These are phyloP conservation scores for Pseudodiploospora longispora DNA, from an alignment of 2,329 filamentous ascomycete species.

Conservation along the genomic window DNA sequence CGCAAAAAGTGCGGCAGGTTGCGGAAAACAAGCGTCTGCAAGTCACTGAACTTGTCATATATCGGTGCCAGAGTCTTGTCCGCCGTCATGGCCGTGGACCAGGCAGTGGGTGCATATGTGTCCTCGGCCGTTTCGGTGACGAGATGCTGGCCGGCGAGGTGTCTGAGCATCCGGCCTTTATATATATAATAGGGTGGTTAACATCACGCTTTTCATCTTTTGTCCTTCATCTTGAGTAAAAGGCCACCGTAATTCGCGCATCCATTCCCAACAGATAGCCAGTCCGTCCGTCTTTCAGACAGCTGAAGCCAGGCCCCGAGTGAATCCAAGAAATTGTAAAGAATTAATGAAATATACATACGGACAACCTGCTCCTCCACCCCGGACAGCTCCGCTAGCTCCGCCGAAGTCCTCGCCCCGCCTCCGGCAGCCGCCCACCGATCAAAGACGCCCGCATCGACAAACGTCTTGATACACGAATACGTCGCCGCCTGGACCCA, in stretches of 20 bases:
- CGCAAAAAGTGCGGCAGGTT: conserved; percentile 25
- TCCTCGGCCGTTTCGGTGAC: conserved; percentile 25
- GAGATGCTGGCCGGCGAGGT: conserved; percentile 26
- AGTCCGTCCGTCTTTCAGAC: not conserved
- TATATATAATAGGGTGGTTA: not conserved
- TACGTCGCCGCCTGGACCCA: conserved; percentile 26
- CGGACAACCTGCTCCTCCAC: conserved; percentile 25
- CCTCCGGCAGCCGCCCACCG: conserved; percentile 26
- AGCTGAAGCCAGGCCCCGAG: not conserved
- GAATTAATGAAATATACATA: conserved; percentile 8
- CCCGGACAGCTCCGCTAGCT: conserved; percentile 25
- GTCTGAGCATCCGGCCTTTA: conserved; percentile 25
- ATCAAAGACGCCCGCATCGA: conserved; percentile 27
- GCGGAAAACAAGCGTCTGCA: conserved; percentile 23
- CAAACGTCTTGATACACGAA: conserved; percentile 27
- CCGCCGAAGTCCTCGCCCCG: conserved; percentile 18
- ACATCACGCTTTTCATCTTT: too few relatives aligned
- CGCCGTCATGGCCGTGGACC: conserved; percentile 20
- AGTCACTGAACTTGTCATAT: conserved; percentile 24
- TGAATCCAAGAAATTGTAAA: not conserved
- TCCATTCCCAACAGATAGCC: not conserved
- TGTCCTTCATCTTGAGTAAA: too few relatives aligned
- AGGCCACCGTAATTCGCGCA: too few relatives aligned
- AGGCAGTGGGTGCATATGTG: conserved; percentile 25
- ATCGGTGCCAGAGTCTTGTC: conserved; percentile 20